Evolutionary conservation across 805 yeast species (phyloP).

Genomic region (Clavispora phyllophila): DNA sequence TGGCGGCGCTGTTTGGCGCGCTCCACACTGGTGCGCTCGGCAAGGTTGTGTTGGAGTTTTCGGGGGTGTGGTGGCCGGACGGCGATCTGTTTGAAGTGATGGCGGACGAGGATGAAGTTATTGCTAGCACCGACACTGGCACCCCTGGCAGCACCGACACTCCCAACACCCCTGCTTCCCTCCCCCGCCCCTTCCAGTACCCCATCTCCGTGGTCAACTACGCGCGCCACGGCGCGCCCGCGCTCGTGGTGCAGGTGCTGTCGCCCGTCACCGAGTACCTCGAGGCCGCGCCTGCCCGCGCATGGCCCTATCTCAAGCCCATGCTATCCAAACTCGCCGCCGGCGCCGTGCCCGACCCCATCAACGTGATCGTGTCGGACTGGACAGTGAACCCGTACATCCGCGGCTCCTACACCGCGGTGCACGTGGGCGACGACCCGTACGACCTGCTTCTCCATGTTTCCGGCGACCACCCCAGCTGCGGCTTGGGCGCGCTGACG

Average conservation of each 20-base stretch:
- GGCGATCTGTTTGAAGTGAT: slow-evolving; percentile 20
- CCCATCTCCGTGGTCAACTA: slow-evolving; percentile 63
- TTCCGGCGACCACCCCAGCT: slow-evolving; percentile 34
- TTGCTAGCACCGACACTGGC: no score
- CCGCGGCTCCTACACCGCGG: slow-evolving; percentile 78
- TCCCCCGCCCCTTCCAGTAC: slow-evolving; percentile 41
- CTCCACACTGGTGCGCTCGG: slow-evolving; percentile 68
- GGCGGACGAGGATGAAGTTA: slow-evolving; percentile 21
- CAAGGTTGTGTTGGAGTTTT: slow-evolving; percentile 67
- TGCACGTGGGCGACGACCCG: slow-evolving; percentile 66
- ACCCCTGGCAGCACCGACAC: no score
- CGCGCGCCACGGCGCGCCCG: slow-evolving; percentile 26
- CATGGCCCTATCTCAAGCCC: slow-evolving; percentile 59
- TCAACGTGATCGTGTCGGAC: slow-evolving; percentile 43
- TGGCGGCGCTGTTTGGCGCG: slow-evolving; percentile 39
- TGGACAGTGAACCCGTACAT: slow-evolving; percentile 83
- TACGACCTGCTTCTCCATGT: slow-evolving; percentile 57
- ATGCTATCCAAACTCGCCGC: slow-evolving; percentile 28
- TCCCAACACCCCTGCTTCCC: slow-evolving; percentile 26
- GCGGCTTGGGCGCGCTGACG: slow-evolving; percentile 42
- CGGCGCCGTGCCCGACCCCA: slow-evolving; percentile 18
- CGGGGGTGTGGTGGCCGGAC: slow-evolving; percentile 53
- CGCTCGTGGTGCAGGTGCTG: slow-evolving; percentile 64
- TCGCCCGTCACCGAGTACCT: slow-evolving; percentile 65
- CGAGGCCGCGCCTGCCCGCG: slow-evolving; percentile 43